Conservation (phyloP, 2,329 filamentous ascomycete genomes). For the Colletotrichum acutatum region DNA sequence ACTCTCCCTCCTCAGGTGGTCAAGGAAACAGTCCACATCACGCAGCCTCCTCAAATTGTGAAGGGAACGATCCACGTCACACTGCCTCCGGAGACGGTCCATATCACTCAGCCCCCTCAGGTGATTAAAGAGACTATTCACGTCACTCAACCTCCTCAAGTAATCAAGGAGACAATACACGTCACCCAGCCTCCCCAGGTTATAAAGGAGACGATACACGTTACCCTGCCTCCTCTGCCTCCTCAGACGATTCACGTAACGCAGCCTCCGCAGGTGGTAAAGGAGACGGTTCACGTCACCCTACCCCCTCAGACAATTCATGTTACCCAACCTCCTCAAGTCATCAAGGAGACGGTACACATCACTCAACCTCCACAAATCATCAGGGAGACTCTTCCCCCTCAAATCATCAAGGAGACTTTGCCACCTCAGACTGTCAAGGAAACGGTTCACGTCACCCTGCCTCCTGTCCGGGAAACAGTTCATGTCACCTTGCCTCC, state of each 20-base stretch:
- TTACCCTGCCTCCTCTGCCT: not conserved
- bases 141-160: not conserved
- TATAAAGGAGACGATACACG: not conserved
- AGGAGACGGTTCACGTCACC: conserved; percentile 5
- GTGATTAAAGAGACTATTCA: not conserved
- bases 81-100: conserved; percentile 6
- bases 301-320: not conserved
- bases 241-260: not conserved
- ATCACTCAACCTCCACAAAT: conserved; percentile 2
- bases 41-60: conserved; percentile 1
- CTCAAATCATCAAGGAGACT: conserved; percentile 19
- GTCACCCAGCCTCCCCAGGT: not conserved
- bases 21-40: conserved; percentile 6
- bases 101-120: conserved; percentile 7
- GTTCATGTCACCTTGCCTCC: not conserved
- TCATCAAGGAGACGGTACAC: not conserved
- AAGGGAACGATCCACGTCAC: not conserved
- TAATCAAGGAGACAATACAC: conserved; percentile 20
- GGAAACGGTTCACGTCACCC: conserved; percentile 23
- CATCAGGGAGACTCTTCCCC: not conserved
- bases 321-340: not conserved
- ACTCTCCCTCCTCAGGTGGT: conserved; percentile 7
- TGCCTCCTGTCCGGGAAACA: conserved; percentile 2
- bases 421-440: conserved; percentile 20
- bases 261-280: not conserved